Evolutionary conservation across 163 green algal species (phyloP), one percentile per base, ranked within the genome.

Genomic region (Trebouxiophyceae sp.): DNA sequence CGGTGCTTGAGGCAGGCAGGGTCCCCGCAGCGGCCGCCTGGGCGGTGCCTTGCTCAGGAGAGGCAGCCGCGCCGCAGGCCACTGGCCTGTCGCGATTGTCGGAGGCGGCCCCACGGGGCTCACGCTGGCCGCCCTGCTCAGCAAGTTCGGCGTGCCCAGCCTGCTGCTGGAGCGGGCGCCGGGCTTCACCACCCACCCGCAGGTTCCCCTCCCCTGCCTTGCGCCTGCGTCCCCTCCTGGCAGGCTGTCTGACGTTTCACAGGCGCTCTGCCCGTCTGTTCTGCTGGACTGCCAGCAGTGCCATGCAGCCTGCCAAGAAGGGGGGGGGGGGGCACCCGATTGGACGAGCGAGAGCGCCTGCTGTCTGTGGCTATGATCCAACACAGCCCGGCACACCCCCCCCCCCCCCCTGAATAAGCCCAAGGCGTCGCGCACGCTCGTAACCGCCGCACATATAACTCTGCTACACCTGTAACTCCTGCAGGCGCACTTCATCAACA

Each of bases 401-500:
- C n/a, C 8, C n/a, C 8, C 6, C 12, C 12, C 23, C 23, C 7
- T 29, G 54, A 8, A 30, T 20, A 27, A 26, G 16, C 7, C 29
- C 33, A 54, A 33, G 1, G 54, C 2, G 16, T 1, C 8, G 26
- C 56, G 1, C 23, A 54, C n/a, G 34, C 2, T 2, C 19, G 29
- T 31, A 33, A 33, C 33, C 26, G 2, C 31, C 54, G 54, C 33
- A 27, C 12, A 59, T 19, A 19, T 7, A n/a, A n/a, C n/a, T n/a
- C n/a, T n/a, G n/a, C n/a, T n/a, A n/a, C 54, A 29, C 54, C 24
- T 59, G 23, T 6, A 29, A 62, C 12, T 45, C 7, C 12, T 65
- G 54, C 83, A 91, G 66, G 90, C 90, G 5, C 90, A 96, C 62
- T 91, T 89, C 69, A 94, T 96, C 65, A 96, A 95, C 69, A 87